These are phyloP conservation scores for Musa beccarii DNA, from an alignment of 176 grass and related monocot species.

Conservation along the genomic window DNA sequence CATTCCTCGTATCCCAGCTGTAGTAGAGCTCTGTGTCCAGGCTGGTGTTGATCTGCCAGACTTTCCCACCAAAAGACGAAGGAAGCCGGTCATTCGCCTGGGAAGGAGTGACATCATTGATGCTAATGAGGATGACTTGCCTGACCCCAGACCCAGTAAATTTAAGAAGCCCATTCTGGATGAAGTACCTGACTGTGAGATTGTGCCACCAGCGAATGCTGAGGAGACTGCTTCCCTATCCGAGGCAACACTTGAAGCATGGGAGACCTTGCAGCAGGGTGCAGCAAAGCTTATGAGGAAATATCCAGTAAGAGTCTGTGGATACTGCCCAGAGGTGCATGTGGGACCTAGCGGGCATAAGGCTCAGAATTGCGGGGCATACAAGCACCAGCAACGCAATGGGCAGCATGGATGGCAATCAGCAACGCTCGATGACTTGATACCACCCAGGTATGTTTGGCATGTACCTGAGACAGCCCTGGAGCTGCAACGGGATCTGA, in stretches of 20 bases:
- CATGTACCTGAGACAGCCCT: conserved; percentile 60
- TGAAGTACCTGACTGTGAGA: conserved; percentile 35
- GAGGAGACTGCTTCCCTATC: conserved; percentile 53
- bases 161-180: conserved; percentile 53
- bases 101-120: conserved; percentile 76
- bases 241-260: conserved; percentile 61
- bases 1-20: conserved; percentile 53
- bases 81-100: conserved; percentile 65
- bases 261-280: conserved; percentile 49
- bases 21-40: conserved; percentile 86
- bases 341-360: conserved; percentile 76
- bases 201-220: conserved; percentile 28
- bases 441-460: conserved; percentile 85
- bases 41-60: conserved; percentile 73
- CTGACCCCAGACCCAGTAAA: conserved; percentile 46
- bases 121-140: conserved; percentile 85
- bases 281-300: conserved; percentile 63
- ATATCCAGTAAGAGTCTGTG: conserved; percentile 79
- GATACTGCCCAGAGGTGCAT: conserved; percentile 87
- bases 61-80: conserved; percentile 62
- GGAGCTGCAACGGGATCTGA: conserved; percentile 67
- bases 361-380: conserved; percentile 80
- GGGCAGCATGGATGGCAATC: conserved; percentile 92
- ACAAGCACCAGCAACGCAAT: conserved; percentile 97
- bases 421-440: conserved; percentile 62